Percentiles rank a stretch among this genome's conserved stretches.
phyloP scores from a whole-genome alignment of 331 rosid species.

The Spiraea crenata region DNA sequence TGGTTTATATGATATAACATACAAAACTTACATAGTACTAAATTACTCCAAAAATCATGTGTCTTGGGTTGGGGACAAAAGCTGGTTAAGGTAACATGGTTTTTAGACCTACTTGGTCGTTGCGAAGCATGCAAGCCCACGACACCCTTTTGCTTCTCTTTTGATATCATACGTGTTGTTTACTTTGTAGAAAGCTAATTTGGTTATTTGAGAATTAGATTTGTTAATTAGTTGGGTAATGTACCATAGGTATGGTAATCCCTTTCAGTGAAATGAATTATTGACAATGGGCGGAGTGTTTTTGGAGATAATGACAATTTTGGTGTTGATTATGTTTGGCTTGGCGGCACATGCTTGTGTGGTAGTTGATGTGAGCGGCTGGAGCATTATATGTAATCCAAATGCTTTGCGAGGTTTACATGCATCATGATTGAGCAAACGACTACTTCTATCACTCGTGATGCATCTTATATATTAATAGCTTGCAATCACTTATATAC shows the following conservation, averaged over 20 bases:
- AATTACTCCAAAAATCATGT: no score
- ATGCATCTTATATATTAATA: no score
- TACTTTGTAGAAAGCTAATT: not conserved
- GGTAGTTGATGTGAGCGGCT: no score
- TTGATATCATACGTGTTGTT: not conserved
- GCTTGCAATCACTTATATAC: no score
- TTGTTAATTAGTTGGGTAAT: not conserved
- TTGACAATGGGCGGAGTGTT: not conserved
- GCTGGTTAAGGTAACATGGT: slow-evolving; percentile 36
- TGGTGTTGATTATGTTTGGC: not conserved
- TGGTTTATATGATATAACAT: no score
- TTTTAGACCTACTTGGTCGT: slow-evolving; percentile 7
- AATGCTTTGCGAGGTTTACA: no score
- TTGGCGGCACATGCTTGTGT: not conserved
- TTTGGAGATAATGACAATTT: not conserved
- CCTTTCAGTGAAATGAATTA: not conserved
- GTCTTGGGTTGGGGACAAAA: slow-evolving; percentile 25
- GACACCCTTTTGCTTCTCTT: slow-evolving; percentile 4
- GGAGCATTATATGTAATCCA: no score
- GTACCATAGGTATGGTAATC: not conserved
- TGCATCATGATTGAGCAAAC: no score
- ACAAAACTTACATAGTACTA: no score
- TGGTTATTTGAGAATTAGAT: not conserved
- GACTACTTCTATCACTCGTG: no score
- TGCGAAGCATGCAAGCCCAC: slow-evolving; percentile 12